phyloP scores from a whole-genome alignment of 1,284 basidiomycete species.

The Sanghuangporus sanghuang region DNA sequence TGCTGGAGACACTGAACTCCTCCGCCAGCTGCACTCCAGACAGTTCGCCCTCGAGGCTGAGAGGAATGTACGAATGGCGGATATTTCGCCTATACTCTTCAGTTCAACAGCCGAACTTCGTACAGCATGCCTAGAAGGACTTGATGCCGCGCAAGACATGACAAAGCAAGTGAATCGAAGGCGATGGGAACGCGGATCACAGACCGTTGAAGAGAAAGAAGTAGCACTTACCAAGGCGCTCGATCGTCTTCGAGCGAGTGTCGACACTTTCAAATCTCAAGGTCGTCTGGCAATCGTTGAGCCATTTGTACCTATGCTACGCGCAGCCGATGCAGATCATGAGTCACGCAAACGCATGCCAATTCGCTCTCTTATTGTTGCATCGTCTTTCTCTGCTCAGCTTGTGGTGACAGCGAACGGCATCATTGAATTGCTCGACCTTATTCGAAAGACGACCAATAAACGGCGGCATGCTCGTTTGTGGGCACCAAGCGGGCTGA shows the following conservation, averaged over 20 bases:
- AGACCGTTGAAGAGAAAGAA: slow-evolving; percentile 24
- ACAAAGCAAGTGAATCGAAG: slow-evolving; percentile 42
- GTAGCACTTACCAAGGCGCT: slow-evolving; percentile 35
- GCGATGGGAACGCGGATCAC: slow-evolving; percentile 34
- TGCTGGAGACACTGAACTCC: slow-evolving; percentile 34
- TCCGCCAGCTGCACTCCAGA: slow-evolving; percentile 33
- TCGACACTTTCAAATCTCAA: slow-evolving; percentile 36
- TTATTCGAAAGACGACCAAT: slow-evolving; percentile 34
- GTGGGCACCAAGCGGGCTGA: slow-evolving; percentile 47
- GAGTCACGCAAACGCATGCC: slow-evolving; percentile 23
- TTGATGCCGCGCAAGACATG: slow-evolving; percentile 31
- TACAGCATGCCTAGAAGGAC: slow-evolving; percentile 29
- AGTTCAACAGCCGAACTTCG: slow-evolving; percentile 40
- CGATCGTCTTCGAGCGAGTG: slow-evolving; percentile 30
- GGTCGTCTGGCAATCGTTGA: slow-evolving; percentile 41
- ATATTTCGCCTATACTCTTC: slow-evolving; percentile 45
- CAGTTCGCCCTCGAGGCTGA: slow-evolving; percentile 31
- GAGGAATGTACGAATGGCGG: slow-evolving; percentile 35
- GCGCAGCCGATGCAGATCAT: slow-evolving; percentile 2
- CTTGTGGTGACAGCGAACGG: slow-evolving; percentile 38
- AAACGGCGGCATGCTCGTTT: slow-evolving; percentile 37
- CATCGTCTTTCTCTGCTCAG: slow-evolving; percentile 44
- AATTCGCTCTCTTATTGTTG: slow-evolving; percentile 39
- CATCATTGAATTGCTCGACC: slow-evolving; percentile 39
- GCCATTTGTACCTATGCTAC: slow-evolving; percentile 39